Evolutionary conservation across 495 filamentous ascomycete species (phyloP).

Genomic region (Lophium mytilinum): DNA sequence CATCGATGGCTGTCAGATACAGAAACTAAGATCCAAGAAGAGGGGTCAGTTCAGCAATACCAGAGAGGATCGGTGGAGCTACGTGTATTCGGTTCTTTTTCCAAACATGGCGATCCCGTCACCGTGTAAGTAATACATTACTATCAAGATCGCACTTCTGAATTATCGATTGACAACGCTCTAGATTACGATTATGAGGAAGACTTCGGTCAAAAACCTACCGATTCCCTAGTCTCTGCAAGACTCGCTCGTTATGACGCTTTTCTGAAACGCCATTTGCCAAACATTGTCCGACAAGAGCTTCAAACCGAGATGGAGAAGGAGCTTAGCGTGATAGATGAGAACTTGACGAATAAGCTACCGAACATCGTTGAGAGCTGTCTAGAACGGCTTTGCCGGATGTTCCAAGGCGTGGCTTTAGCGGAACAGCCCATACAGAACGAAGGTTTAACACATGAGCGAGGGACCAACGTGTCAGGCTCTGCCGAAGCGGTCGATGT

Average conservation of each 20-base stretch:
- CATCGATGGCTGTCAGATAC: constrained; percentile 8
- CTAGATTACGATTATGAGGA: not conserved
- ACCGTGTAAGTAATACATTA: constrained; percentile 4
- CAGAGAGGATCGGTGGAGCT: constrained; percentile 9
- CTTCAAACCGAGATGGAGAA: not conserved
- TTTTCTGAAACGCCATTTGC: not conserved
- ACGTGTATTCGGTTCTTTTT: constrained; percentile 11
- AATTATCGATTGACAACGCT: not conserved
- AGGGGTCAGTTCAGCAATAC: not conserved
- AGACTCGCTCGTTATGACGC: not conserved
- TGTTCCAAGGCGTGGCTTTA: not conserved
- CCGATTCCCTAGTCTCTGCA: too few species aligned
- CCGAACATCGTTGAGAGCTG: not conserved
- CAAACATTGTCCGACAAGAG: not conserved
- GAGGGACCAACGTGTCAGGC: not conserved
- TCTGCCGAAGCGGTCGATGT: not conserved
- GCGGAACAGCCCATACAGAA: not conserved
- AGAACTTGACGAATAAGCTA: not conserved
- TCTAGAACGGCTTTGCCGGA: not conserved
- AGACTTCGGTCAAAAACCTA: not conserved
- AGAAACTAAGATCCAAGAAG: constrained; percentile 4
- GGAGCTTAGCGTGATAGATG: not conserved
- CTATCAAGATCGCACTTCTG: too few species aligned
- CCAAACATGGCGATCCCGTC: constrained; percentile 8
- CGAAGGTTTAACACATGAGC: not conserved